These are phyloP conservation scores for Jackrogersella minutella DNA, from an alignment of 495 filamentous ascomycete genomes.

Conservation along the genomic window DNA sequence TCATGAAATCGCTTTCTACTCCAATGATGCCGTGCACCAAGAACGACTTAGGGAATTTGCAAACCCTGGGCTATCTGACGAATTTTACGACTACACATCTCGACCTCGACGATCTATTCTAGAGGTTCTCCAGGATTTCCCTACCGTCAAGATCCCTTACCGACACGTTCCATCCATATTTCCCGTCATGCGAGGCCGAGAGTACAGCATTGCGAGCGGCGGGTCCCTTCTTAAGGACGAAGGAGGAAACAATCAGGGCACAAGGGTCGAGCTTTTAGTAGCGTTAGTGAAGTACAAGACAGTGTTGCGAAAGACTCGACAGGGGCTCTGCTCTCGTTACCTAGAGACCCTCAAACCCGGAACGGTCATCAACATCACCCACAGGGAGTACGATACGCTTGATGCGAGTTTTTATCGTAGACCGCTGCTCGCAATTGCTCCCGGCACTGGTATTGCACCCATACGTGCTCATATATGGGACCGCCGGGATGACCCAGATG, in stretches of 20 bases:
- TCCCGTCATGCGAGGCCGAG: constrained; percentile 76
- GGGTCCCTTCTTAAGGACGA: constrained; percentile 48
- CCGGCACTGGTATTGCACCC: constrained; percentile 91
- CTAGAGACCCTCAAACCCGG: constrained; percentile 68
- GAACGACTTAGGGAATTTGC: constrained; percentile 86
- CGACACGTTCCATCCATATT: constrained; percentile 72
- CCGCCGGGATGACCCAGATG: constrained; percentile 46
- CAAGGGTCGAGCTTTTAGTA: constrained; percentile 76
- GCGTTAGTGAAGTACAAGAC: constrained; percentile 95
- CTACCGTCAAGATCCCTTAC: constrained; percentile 81
- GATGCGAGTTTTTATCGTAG: constrained; percentile 9
- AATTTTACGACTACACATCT: constrained; percentile 94
- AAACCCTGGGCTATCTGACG: constrained; percentile 77
- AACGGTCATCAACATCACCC: constrained; percentile 63
- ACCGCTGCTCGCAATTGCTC: constrained; percentile 82
- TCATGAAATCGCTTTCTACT: constrained; percentile 73
- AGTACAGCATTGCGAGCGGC: constrained; percentile 89
- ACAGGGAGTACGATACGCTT: constrained; percentile 46
- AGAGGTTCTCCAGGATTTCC: constrained; percentile 90
- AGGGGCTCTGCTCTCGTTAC: constrained; percentile 91
- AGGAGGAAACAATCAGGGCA: constrained; percentile 14
- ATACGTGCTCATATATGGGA: constrained; percentile 83
- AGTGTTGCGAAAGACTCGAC: constrained; percentile 81
- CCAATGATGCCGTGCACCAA: constrained; percentile 72
- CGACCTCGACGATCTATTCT: constrained; percentile 90